A percentile compares a stretch with the other conserved stretches of the same genome.
Evolutionary conservation across 2,329 filamentous ascomycete genomes (phyloP).

Genomic region (Penicillium sp.): DNA sequence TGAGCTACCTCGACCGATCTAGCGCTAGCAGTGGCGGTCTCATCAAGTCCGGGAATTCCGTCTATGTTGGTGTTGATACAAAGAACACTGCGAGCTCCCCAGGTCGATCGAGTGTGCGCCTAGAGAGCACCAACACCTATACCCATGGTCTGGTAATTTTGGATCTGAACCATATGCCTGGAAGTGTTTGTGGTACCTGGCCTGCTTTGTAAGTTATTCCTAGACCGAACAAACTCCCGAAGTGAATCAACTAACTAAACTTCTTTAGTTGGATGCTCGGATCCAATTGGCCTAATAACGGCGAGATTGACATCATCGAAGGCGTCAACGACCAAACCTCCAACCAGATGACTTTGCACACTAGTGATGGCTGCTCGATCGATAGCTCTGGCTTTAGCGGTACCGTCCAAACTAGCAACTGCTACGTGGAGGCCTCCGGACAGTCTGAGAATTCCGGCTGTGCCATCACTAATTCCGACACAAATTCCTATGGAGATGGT

Average conservation of each 20-base stretch:
- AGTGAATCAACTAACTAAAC: conserved; percentile 2
- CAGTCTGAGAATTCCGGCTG: conserved; percentile 63
- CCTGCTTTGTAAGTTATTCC: conserved; percentile 62
- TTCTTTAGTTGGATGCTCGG: conserved; percentile 60
- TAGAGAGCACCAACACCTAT: conserved; percentile 68
- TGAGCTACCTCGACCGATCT: conserved; percentile 66
- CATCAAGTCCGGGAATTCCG: conserved; percentile 58
- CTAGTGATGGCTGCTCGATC: conserved; percentile 63
- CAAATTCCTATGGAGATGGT: conserved; percentile 63
- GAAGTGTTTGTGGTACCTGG: conserved; percentile 72
- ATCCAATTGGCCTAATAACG: conserved; percentile 68
- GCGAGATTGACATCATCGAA: conserved; percentile 82
- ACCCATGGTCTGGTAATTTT: conserved; percentile 71
- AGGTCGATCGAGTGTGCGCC: conserved; percentile 72
- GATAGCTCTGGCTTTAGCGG: conserved; percentile 53
- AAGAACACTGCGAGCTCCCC: conserved; percentile 57
- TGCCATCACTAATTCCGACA: conserved; percentile 55
- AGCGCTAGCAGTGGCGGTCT: conserved; percentile 64
- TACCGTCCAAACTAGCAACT: conserved; percentile 58
- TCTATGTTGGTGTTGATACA: conserved; percentile 74
- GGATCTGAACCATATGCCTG: conserved; percentile 75
- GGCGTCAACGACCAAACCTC: conserved; percentile 68
- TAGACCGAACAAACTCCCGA: not conserved
- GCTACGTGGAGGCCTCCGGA: conserved; percentile 54
- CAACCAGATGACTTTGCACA: conserved; percentile 72